Conservation (phyloP, 2,329 filamentous ascomycete genomes). For the Fusarium abutilonis region DNA sequence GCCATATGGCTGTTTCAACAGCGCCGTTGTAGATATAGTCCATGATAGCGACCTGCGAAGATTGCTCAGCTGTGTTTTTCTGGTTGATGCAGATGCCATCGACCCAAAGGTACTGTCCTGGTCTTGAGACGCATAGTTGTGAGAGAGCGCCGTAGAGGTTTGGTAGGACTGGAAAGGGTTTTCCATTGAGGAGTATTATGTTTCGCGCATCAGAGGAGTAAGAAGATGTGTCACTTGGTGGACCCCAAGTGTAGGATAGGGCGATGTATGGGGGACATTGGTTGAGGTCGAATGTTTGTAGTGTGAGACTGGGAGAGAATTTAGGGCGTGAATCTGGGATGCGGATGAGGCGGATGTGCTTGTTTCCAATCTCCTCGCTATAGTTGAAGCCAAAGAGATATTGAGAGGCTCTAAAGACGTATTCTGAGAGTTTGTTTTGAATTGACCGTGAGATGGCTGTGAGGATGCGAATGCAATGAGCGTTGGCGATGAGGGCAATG, state of each 20-base stretch:
- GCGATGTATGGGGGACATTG: slow-evolving; percentile 35
- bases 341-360: slow-evolving; percentile 32
- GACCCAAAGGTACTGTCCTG: slow-evolving; percentile 36
- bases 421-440: background rate
- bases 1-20: slow-evolving; percentile 38
- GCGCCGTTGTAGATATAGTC: slow-evolving; percentile 35
- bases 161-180: slow-evolving; percentile 25
- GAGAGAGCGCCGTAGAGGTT: slow-evolving; percentile 30
- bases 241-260: slow-evolving; percentile 44
- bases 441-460: slow-evolving; percentile 1
- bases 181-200: slow-evolving; percentile 23
- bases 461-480: background rate
- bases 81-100: slow-evolving; percentile 45
- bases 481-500: slow-evolving; percentile 1
- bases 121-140: slow-evolving; percentile 20
- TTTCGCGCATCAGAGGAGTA: background rate
- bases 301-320: slow-evolving; percentile 12
- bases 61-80: slow-evolving; percentile 25
- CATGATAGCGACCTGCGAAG: slow-evolving; percentile 40
- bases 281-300: slow-evolving; percentile 31
- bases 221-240: background rate
- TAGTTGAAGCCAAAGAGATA: slow-evolving; percentile 14
- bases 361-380: slow-evolving; percentile 12
- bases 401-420: background rate
- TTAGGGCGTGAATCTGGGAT: slow-evolving; percentile 18